Percentiles rank a stretch among this genome's conserved stretches.
Evolutionary conservation across 331 rosid species (phyloP).

Genomic region (Acacia concinna): DNA sequence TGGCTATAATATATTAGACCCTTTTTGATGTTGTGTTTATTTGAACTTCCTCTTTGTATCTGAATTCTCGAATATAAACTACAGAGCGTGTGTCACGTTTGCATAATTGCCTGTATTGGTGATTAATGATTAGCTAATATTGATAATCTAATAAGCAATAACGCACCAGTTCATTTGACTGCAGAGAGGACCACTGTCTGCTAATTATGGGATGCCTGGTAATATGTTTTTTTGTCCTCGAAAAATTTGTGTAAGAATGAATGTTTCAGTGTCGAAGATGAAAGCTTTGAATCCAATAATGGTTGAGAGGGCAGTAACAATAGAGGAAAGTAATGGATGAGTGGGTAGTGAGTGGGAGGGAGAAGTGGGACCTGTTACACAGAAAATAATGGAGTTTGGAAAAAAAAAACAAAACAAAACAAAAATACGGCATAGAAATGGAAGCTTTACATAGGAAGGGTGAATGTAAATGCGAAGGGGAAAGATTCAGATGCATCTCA

Average conservation of each 20-base stretch:
- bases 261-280: background rate
- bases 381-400: background rate
- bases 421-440: background rate
- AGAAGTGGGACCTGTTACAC: slow-evolving; percentile 59
- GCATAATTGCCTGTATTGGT: background rate
- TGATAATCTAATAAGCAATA: background rate
- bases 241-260: background rate
- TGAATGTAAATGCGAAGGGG: background rate
- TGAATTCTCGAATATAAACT: background rate
- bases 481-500: slow-evolving; percentile 39
- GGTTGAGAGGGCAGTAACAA: background rate
- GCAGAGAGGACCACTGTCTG: background rate
- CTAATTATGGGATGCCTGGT: background rate
- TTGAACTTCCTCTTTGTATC: background rate
- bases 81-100: background rate
- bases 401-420: too few species aligned
- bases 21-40: background rate
- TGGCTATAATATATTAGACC: background rate
- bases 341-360: slow-evolving; percentile 59
- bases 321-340: slow-evolving; percentile 61
- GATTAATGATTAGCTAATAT: background rate
- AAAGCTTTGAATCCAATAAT: background rate
- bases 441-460: background rate
- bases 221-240: background rate
- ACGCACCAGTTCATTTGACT: background rate